These are phyloP conservation scores for Leccinum variicolor DNA, from an alignment of 768 basidiomycete genomes.

Conservation along the genomic window DNA sequence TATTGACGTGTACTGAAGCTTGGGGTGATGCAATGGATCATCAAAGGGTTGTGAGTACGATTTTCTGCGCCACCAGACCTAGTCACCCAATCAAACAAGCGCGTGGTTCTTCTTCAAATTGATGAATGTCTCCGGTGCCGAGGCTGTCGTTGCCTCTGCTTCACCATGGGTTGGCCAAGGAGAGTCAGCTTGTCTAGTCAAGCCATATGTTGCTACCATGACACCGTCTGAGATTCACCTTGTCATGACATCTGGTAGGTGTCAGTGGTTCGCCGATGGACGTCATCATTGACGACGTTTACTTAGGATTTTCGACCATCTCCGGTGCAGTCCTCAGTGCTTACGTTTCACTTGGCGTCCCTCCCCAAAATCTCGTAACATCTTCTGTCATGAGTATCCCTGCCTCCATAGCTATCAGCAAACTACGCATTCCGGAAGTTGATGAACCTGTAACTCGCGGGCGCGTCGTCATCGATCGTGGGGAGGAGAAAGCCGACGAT, in stretches of 20 bases:
- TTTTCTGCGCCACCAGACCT: not conserved
- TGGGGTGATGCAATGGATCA: conserved; percentile 93
- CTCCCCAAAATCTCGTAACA: conserved; percentile 76
- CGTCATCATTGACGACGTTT: conserved; percentile 1
- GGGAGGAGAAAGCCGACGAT: conserved; percentile 50
- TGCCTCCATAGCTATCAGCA: conserved; percentile 89
- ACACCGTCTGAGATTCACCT: conserved; percentile 84
- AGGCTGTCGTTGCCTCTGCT: conserved; percentile 88
- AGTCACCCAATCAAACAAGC: conserved; percentile 32
- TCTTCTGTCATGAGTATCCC: conserved; percentile 95
- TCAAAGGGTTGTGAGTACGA: conserved; percentile 68
- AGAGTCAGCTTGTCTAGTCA: conserved; percentile 83
- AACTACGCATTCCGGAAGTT: conserved; percentile 78
- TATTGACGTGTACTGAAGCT: conserved; percentile 33
- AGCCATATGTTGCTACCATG: conserved; percentile 81
- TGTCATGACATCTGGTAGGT: conserved; percentile 77
- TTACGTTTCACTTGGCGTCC: conserved; percentile 77
- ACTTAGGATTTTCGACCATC: conserved; percentile 78
- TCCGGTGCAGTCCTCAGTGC: conserved; percentile 86
- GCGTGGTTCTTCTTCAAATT: conserved; percentile 94
- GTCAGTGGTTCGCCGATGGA: not conserved
- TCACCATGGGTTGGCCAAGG: conserved; percentile 95
- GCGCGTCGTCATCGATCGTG: conserved; percentile 75
- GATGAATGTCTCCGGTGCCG: conserved; percentile 90
- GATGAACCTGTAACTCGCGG: conserved; percentile 88